Percentiles rank a stretch among this genome's conserved stretches.
phyloP scores from a whole-genome alignment of 1,284 basidiomycete genomes.

The Takashimella koratensis region DNA sequence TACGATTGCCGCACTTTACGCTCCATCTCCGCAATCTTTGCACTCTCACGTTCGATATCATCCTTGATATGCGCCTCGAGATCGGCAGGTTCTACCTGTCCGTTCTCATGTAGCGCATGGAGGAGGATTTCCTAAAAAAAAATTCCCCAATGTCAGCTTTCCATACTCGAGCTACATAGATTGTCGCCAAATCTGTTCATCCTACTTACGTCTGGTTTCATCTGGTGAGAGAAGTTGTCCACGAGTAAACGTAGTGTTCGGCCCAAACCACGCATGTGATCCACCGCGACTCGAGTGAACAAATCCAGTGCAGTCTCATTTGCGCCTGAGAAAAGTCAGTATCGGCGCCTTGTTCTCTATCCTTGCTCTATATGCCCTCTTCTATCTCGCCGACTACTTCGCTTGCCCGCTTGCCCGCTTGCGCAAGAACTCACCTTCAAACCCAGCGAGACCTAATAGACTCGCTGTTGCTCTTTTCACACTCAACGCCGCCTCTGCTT shows the following conservation, averaged over 20 bases:
- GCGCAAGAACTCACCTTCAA: conserved; percentile 68
- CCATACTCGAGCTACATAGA: no score
- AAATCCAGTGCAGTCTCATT: conserved; percentile 68
- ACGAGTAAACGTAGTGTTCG: conserved; percentile 73
- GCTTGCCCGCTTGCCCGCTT: no score
- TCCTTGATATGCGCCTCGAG: conserved; percentile 85
- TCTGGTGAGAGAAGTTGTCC: conserved; percentile 72
- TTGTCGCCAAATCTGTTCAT: no score
- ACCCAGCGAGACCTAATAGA: conserved; percentile 79
- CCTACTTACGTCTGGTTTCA: conserved; percentile 73
- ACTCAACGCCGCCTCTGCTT: conserved; percentile 34
- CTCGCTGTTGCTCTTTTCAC: conserved; percentile 53
- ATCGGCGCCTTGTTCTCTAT: not conserved
- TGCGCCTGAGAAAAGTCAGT: conserved; percentile 38
- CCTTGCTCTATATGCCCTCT: not conserved
- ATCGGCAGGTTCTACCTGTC: conserved; percentile 67
- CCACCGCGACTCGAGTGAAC: conserved; percentile 70
- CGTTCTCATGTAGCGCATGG: conserved; percentile 83
- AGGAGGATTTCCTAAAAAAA: conserved; percentile 77
- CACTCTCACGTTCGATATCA: conserved; percentile 78
- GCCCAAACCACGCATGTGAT: conserved; percentile 82
- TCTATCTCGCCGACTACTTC: no score
- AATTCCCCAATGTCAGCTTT: conserved; percentile 2
- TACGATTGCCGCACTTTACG: conserved; percentile 80
- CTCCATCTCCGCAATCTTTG: conserved; percentile 71